A percentile compares a stretch with the other conserved stretches of the same genome.
phyloP scores from a whole-genome alignment of 129 eudicot species.

The Apium graveolens region DNA sequence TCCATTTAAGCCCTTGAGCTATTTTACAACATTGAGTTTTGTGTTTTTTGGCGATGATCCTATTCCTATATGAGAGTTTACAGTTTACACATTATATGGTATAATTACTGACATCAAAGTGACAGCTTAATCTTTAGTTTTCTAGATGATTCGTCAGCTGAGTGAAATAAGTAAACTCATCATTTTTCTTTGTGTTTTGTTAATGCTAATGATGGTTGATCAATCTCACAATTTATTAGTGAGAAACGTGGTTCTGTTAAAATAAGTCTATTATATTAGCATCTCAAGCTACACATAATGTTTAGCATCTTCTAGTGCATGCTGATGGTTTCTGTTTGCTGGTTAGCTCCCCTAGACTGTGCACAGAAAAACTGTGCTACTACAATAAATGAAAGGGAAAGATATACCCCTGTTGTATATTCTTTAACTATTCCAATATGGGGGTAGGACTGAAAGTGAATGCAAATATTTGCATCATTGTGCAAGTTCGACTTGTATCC shows the following conservation, averaged over 20 bases:
- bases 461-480: neutral
- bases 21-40: neutral
- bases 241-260: neutral
- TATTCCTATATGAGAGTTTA: neutral
- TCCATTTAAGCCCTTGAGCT: neutral
- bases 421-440: neutral
- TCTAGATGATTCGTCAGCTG: neutral
- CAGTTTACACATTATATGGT: neutral
- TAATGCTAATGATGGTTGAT: neutral
- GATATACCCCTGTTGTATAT: neutral
- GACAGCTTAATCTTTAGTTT: neutral
- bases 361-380: neutral
- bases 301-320: neutral
- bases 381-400: neutral
- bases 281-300: neutral
- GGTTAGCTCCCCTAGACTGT: neutral
- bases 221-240: neutral
- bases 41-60: neutral
- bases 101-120: neutral
- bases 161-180: neutral
- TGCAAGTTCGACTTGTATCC: neutral
- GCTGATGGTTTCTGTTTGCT: neutral
- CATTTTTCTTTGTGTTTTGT: too few relatives aligned
- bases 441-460: neutral
- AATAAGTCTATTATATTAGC: neutral